Evolutionary conservation across 2,329 filamentous ascomycete species (phyloP).

Genomic region (Amauroascus verrucosus): DNA sequence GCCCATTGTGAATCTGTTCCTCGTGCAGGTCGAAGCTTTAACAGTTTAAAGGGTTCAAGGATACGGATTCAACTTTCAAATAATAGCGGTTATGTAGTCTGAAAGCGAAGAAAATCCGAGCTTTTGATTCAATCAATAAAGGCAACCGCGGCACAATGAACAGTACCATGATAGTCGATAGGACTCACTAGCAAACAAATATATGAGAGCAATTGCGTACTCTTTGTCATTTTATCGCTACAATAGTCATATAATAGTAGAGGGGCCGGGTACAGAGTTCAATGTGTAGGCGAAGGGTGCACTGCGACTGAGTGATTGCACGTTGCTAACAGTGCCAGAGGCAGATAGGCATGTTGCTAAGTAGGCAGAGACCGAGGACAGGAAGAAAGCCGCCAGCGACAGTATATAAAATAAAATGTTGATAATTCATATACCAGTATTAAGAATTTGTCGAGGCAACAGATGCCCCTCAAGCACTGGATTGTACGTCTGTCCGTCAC

Average conservation of each 20-base stretch:
- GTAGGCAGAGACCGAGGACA: neutral
- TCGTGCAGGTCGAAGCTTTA: neutral
- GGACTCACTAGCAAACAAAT: neutral
- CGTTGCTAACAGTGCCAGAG: neutral
- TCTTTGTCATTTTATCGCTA: neutral
- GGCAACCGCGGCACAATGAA: neutral
- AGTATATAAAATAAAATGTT: neutral
- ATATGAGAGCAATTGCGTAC: neutral
- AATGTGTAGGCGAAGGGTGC: neutral
- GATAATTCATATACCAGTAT: slow-evolving; percentile 1
- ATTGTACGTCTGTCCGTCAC: neutral
- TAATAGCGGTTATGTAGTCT: neutral
- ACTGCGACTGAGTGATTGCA: neutral
- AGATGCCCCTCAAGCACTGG: neutral
- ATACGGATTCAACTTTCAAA: neutral
- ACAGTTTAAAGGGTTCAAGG: neutral
- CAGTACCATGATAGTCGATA: neutral
- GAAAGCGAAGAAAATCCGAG: neutral
- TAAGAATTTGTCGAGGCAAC: neutral
- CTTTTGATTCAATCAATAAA: neutral
- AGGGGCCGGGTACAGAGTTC: neutral
- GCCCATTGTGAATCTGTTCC: neutral
- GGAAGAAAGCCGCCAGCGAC: neutral
- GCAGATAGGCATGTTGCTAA: neutral
- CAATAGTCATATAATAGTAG: neutral